Evolutionary conservation across 495 filamentous ascomycete genomes (phyloP), one percentile per base, ranked within the genome.

Genomic region (Penicillium atrosanguineum): DNA sequence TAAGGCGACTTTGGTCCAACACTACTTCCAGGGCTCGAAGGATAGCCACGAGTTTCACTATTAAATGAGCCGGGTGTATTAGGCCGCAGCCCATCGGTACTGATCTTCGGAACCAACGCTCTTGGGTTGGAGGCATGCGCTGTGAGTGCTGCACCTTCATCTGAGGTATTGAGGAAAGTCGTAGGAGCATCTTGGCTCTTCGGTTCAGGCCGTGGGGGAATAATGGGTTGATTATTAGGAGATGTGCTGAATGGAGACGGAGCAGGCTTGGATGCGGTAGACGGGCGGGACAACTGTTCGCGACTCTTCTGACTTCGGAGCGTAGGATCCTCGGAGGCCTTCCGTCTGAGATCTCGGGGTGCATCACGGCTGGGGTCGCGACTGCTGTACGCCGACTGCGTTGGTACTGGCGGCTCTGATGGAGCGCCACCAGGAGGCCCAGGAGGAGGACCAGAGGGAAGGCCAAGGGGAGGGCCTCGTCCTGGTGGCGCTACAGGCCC

Each of bases 251-350:
- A 67, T 14, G 59, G 62, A 29, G 58, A 55, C 0, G 64, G 63
- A 0, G 61, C 61, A 4, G 61, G 55, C 41, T 53, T 64, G 21
- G 69, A 65, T 7, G 61, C 65, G 15, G 71, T 72, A 20, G 71
- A 69, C 18, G 76, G 70, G 11, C 73, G 75, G n/a, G 64, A 67
- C 51, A 77, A 57, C 23, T 71, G 72, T 44, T 80, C 79, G 8
- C 76, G 72, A 55, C 78, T 79, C 47, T 61, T 69, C 54, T 77
- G 74, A n/a, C 62, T 52, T 44, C 77, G 71, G 37, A 74, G 53
- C 5, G 51, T 29, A 1, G 72, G 68, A 28, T 79, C 76, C 40
- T 80, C 73, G 2, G 73, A 70, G 23, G 72, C 62, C n/a, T 69
- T 65, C 16, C 67, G 64, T 42, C 68, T 67, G 7, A 55, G 21